Conservation (phyloP, 2,329 filamentous ascomycete species). For the Emmonsiellopsis sp. region DNA sequence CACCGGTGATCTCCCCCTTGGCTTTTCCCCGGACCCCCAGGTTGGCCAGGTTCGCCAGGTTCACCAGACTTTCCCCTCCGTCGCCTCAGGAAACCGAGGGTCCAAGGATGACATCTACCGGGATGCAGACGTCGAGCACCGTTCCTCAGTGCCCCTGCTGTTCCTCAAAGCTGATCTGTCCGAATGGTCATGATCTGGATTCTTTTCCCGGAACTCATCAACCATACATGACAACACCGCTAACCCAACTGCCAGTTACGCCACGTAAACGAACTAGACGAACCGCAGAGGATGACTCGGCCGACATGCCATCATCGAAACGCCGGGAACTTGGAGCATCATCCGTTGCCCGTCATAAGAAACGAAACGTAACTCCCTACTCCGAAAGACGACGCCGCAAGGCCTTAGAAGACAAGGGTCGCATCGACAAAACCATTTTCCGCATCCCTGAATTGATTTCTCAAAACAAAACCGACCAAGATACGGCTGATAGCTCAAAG, state of each 20-base stretch:
- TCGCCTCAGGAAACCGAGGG: neutral
- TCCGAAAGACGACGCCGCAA: constrained; percentile 23
- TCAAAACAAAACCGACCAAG: constrained; percentile 20
- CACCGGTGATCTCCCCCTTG: neutral
- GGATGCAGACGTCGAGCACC: constrained; percentile 1
- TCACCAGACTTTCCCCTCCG: neutral
- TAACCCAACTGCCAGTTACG: constrained; percentile 3
- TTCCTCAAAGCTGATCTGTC: constrained; percentile 6
- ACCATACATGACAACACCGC: constrained; percentile 6
- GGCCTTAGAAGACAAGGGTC: constrained; percentile 21
- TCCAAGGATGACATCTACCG: neutral
- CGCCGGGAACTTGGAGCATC: neutral
- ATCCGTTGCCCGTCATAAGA: constrained; percentile 6
- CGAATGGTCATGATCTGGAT: constrained; percentile 7
- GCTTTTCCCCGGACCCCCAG: neutral
- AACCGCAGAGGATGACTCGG: neutral
- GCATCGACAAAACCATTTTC: constrained; percentile 26
- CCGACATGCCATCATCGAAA: neutral
- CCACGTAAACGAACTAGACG: neutral
- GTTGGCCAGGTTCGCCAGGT: too few species aligned
- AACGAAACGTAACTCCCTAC: constrained; percentile 16
- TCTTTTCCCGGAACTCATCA: neutral
- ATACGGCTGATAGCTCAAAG: neutral
- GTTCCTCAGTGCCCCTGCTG: constrained; percentile 8
- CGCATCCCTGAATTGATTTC: constrained; percentile 24